Evolutionary conservation across 176 grass and related monocot species (phyloP).

Genomic region (Tillandsia fasciculata): DNA sequence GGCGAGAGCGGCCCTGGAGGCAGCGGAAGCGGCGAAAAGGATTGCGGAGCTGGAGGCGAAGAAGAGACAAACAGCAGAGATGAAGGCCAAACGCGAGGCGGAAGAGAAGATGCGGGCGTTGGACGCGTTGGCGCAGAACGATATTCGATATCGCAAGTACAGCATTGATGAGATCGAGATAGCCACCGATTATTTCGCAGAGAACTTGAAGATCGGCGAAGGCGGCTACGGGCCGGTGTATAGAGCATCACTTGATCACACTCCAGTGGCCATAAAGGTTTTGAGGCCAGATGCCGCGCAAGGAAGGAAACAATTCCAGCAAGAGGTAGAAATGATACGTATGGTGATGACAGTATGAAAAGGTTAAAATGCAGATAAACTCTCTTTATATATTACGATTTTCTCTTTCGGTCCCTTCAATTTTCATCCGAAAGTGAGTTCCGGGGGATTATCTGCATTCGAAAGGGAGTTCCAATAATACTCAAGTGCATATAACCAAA

Average conservation of each 20-base stretch:
- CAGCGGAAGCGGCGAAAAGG: constrained; percentile 61
- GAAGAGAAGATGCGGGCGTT: constrained; percentile 73
- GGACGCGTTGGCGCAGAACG: constrained; percentile 44
- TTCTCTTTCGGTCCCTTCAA: no score
- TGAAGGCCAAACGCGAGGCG: constrained; percentile 60
- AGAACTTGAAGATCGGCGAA: constrained; percentile 77
- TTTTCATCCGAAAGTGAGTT: no score
- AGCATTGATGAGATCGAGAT: constrained; percentile 77
- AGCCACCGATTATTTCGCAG: constrained; percentile 70
- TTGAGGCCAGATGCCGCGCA: constrained; percentile 68
- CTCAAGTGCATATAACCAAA: no score
- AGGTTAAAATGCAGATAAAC: neutral
- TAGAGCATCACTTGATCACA: constrained; percentile 72
- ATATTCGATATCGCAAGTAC: constrained; percentile 76
- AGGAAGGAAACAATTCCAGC: constrained; percentile 86
- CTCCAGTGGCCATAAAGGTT: constrained; percentile 84
- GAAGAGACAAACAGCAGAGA: constrained; percentile 63
- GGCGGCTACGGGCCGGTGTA: constrained; percentile 94
- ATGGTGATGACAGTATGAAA: neutral
- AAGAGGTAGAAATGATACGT: constrained; percentile 40
- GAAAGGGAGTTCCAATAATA: no score
- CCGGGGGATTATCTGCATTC: no score
- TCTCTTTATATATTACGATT: no score
- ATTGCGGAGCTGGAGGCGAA: constrained; percentile 74
- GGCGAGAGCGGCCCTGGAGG: constrained; percentile 64